Evolutionary conservation across 768 basidiomycete species (phyloP).

Genomic region (Kwoniella bestiolae): DNA sequence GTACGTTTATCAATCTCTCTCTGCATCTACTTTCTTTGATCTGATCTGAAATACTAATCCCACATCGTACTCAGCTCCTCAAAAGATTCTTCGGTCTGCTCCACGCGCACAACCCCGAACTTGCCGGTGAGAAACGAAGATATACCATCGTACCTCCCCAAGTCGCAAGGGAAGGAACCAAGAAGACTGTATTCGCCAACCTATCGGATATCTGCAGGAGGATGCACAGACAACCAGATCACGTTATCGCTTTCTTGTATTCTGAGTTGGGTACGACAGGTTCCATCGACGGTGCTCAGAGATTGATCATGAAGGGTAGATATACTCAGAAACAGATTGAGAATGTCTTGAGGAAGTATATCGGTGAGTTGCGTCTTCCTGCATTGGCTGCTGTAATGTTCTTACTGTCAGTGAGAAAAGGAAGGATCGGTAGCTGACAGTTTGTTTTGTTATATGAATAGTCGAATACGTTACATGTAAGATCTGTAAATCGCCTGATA

Average conservation of each 20-base stretch:
- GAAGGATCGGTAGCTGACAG: too few species aligned
- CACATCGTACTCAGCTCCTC: conserved; percentile 67
- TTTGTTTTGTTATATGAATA: too few species aligned
- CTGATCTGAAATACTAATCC: background rate
- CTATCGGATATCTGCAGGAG: conserved; percentile 95
- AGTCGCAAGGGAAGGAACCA: conserved; percentile 92
- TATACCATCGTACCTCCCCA: conserved; percentile 97
- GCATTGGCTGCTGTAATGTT: background rate
- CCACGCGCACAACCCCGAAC: conserved; percentile 90
- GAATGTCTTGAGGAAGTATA: conserved; percentile 93
- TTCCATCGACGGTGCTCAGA: conserved; percentile 85
- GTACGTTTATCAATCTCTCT: conserved; percentile 59
- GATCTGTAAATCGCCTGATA: conserved; percentile 98
- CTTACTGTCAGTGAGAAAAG: too few species aligned
- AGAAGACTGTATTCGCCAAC: conserved; percentile 96
- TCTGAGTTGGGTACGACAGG: conserved; percentile 98
- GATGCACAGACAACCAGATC: conserved; percentile 97
- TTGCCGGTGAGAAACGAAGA: conserved; percentile 79
- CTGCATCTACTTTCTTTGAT: background rate
- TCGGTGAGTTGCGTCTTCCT: conserved; percentile 67
- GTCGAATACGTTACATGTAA: conserved; percentile 99
- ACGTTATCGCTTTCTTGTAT: conserved; percentile 95
- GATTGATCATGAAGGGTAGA: conserved; percentile 94
- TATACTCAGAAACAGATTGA: conserved; percentile 99
- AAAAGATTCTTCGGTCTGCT: conserved; percentile 88